Percentiles rank a stretch among this genome's conserved stretches.
phyloP scores from a whole-genome alignment of 148 eudicot species.

The Fagopyrum tataricum region DNA sequence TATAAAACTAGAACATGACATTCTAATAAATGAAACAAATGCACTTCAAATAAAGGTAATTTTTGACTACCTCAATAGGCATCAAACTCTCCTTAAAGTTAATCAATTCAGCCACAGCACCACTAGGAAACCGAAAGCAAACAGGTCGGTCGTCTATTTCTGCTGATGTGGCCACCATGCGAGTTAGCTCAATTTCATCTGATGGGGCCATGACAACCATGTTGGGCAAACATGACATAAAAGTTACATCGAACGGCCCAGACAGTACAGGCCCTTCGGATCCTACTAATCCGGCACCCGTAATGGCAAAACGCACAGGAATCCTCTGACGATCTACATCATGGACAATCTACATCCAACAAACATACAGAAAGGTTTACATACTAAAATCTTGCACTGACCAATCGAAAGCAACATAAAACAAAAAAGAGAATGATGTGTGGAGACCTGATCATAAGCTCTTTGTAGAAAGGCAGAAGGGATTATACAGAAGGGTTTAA shows the following conservation, averaged over 20 bases:
- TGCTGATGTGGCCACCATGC: slow-evolving; percentile 80
- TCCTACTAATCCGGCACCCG: slow-evolving; percentile 83
- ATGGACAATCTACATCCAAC: slow-evolving; percentile 53
- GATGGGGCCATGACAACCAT: slow-evolving; percentile 98
- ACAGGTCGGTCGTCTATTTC: slow-evolving; percentile 68
- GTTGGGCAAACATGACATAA: slow-evolving; percentile 93
- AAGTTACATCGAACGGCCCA: slow-evolving; percentile 81
- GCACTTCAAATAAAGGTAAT: background rate
- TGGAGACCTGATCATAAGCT: slow-evolving; percentile 84
- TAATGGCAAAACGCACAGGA: slow-evolving; percentile 75
- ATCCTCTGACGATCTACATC: slow-evolving; percentile 84
- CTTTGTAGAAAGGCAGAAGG: slow-evolving; percentile 87
- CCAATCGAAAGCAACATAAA: too few relatives aligned
- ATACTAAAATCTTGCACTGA: too few relatives aligned
- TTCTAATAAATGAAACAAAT: background rate
- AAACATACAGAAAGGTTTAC: too few relatives aligned
- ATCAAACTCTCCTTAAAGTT: slow-evolving; percentile 24
- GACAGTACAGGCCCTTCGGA: slow-evolving; percentile 65
- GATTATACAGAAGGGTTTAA: slow-evolving; percentile 84
- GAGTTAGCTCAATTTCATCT: slow-evolving; percentile 78
- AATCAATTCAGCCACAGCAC: slow-evolving; percentile 40
- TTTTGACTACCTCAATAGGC: slow-evolving; percentile 57
- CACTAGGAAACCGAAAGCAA: slow-evolving; percentile 87
- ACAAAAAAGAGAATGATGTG: slow-evolving; percentile 3
- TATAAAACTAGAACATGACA: background rate